Percentiles rank a stretch among this genome's conserved stretches.
Conservation (phyloP, 208 protist species). For the Trypanosoma brucei region DNA sequence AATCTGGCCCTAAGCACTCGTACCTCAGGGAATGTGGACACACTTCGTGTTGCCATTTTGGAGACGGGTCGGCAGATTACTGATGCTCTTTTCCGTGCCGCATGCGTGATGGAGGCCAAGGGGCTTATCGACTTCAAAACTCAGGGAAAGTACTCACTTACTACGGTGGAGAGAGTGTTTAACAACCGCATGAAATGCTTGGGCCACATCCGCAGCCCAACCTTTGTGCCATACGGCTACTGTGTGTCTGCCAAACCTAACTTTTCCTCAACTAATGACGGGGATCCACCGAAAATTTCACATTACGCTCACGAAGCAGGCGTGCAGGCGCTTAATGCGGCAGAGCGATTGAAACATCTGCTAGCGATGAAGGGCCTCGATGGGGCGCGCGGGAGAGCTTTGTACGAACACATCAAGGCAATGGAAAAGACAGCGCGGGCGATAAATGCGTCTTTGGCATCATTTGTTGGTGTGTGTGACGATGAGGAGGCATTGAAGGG, state of each 20-base stretch:
- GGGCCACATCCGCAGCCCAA: conserved; percentile 57
- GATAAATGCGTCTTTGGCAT: conserved; percentile 37
- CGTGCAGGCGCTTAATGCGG: conserved; percentile 43
- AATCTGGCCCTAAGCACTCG: conserved; percentile 79
- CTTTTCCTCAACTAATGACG: conserved; percentile 5
- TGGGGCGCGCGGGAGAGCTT: conserved; percentile 26
- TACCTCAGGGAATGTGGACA: conserved; percentile 31
- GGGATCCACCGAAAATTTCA: conserved; percentile 29
- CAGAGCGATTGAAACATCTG: conserved; percentile 47
- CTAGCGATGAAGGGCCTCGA: conserved; percentile 21
- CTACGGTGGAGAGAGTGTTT: conserved; percentile 65
- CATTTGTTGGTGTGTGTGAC: conserved; percentile 47
- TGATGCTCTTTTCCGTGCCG: conserved; percentile 61
- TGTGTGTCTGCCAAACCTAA: conserved; percentile 57
- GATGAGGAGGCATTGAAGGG: conserved; percentile 37
- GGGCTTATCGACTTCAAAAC: conserved; percentile 62
- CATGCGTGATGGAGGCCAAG: conserved; percentile 71
- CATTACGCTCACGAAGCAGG: conserved; percentile 50
- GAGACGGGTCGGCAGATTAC: conserved; percentile 58
- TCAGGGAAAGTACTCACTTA: conserved; percentile 41
- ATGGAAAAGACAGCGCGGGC: conserved; percentile 53
- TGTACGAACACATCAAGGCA: conserved; percentile 30
- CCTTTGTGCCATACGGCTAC: conserved; percentile 59
- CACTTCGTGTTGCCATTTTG: conserved; percentile 35
- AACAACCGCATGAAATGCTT: conserved; percentile 82